Evolutionary conservation across 2,329 filamentous ascomycete species (phyloP).

Genomic region (Neonectria ditissima): DNA sequence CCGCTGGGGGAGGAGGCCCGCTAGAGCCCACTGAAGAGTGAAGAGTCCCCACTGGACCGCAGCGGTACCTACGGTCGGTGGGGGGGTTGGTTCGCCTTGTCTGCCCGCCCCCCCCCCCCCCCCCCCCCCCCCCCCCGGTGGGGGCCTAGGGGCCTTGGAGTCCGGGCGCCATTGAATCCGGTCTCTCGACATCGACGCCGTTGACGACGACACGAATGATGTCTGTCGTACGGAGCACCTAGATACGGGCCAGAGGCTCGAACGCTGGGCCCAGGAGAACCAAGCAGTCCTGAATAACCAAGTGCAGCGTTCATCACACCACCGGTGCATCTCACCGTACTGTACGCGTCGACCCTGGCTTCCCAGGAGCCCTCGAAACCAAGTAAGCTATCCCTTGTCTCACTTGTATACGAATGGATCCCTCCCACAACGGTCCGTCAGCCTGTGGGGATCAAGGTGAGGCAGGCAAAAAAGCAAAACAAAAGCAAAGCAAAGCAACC

Average conservation of each 20-base stretch:
- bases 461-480: not conserved
- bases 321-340: not conserved
- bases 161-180: constrained; percentile 31
- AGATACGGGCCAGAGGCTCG: not conserved
- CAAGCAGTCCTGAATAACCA: not conserved
- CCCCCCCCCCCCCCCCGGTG: constrained; percentile 16
- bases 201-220: constrained; percentile 2
- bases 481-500: not conserved
- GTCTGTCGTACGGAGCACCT: not conserved
- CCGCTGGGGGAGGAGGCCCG: constrained; percentile 26
- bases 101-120: constrained; percentile 19
- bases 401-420: not conserved
- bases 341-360: not conserved
- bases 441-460: not conserved
- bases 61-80: constrained; percentile 38
- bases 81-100: constrained; percentile 42
- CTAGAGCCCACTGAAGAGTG: constrained; percentile 19
- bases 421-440: not conserved
- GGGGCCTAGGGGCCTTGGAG: not conserved
- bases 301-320: not conserved
- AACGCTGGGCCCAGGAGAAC: too few species aligned
- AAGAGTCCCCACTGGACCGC: constrained; percentile 33
- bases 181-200: constrained; percentile 8
- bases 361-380: not conserved
- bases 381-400: not conserved